phyloP scores from a whole-genome alignment of 2,329 filamentous ascomycete genomes.

The Hymenoscyphus repandus region DNA sequence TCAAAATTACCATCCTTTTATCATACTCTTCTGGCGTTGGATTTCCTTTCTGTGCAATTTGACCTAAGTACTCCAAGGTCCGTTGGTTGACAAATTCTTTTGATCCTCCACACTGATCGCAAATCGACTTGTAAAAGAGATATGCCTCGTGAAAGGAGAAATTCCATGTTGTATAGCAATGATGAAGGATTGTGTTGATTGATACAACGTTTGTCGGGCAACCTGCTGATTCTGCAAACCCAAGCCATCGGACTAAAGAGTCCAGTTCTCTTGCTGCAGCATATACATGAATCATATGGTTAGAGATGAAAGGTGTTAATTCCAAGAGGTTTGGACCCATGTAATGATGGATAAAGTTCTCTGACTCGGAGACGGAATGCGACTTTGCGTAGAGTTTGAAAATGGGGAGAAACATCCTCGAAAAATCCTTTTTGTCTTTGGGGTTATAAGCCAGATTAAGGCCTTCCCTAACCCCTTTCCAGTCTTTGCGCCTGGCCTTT shows the following conservation, averaged over 20 bases:
- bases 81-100: constrained; percentile 11
- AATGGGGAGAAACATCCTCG: constrained; percentile 25
- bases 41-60: constrained; percentile 13
- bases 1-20: constrained; percentile 9
- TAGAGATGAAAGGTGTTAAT: constrained; percentile 18
- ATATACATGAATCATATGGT: constrained; percentile 27
- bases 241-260: constrained; percentile 26
- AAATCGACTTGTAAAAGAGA: constrained; percentile 18
- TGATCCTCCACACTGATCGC: not conserved
- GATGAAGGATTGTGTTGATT: constrained; percentile 27
- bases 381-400: constrained; percentile 25
- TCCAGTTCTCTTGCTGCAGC: constrained; percentile 24
- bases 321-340: constrained; percentile 18
- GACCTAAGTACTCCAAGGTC: constrained; percentile 20
- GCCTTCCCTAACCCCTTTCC: constrained; percentile 24
- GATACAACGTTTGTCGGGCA: constrained; percentile 19
- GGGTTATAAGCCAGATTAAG: constrained; percentile 9
- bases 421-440: not conserved
- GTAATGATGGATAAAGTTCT: constrained; percentile 25
- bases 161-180: constrained; percentile 21
- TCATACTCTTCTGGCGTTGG: not conserved
- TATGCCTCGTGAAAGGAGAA: constrained; percentile 23
- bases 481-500: constrained; percentile 28
- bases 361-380: constrained; percentile 24
- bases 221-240: constrained; percentile 19